Percentiles rank a stretch among this genome's conserved stretches.
Evolutionary conservation across 768 basidiomycete species (phyloP).

Genomic region (Rhodotorula diobovata): DNA sequence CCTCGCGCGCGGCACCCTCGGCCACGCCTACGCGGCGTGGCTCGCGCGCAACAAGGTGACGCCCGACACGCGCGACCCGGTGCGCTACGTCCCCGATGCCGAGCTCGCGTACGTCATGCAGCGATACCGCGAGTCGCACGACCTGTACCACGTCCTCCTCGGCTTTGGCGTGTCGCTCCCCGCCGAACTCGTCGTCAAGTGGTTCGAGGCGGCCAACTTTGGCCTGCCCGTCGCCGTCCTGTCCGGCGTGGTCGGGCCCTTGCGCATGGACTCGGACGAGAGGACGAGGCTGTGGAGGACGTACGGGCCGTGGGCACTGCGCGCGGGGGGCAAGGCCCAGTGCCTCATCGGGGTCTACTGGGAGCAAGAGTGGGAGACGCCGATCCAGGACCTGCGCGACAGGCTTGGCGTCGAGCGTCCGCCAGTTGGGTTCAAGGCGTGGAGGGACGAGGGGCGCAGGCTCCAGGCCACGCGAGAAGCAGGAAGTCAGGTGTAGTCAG

Average conservation of each 20-base stretch:
- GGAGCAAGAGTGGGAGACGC: conserved; percentile 88
- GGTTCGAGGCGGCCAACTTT: conserved; percentile 88
- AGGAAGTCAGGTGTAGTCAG: neutral
- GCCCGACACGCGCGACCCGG: conserved; percentile 88
- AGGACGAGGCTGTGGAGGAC: conserved; percentile 64
- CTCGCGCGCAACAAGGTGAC: conserved; percentile 79
- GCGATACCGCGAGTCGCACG: conserved; percentile 94
- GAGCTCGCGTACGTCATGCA: conserved; percentile 98
- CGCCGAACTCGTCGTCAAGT: conserved; percentile 89
- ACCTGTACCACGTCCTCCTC: conserved; percentile 90
- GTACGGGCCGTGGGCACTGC: conserved; percentile 88
- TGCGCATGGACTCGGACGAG: conserved; percentile 60
- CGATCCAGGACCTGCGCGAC: conserved; percentile 71
- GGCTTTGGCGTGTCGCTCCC: conserved; percentile 82
- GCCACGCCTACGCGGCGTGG: conserved; percentile 82
- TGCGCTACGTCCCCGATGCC: conserved; percentile 85
- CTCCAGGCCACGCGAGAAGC: conserved; percentile 3
- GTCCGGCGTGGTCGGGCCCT: conserved; percentile 70
- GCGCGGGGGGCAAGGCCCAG: conserved; percentile 67
- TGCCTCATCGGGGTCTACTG: conserved; percentile 88
- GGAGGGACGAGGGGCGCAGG: conserved; percentile 24
- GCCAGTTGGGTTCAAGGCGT: conserved; percentile 50
- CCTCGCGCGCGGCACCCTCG: conserved; percentile 75
- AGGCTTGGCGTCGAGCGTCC: conserved; percentile 83
- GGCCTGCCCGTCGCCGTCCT: conserved; percentile 81